Base-by-base conservation (phyloP, 2,329 filamentous ascomycete genomes). In the Xylariales sp. region DNA sequence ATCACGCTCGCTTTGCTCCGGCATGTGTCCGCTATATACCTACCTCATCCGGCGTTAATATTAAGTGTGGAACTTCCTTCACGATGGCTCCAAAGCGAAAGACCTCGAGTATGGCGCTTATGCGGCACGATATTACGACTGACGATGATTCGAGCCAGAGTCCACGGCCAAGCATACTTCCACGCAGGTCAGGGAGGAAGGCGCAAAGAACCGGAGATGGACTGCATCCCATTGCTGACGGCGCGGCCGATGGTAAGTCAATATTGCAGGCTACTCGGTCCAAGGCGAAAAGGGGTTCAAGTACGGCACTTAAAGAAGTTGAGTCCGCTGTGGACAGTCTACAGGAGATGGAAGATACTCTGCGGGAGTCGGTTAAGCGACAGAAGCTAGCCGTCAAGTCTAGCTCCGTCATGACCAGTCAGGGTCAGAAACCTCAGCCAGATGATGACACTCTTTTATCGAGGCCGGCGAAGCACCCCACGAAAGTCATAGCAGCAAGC, bases 351-450 rank as follows among this genome's bases (percentile, higher is more conserved):
- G 73, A 76, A 33, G 56, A 64, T 12, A 59, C 60, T n/a, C 52
- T 77, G 3, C 63, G 66, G 20, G 60, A 57, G 4, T 63, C 62
- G 5, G 64, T 66, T 8, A 70, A 70, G 43, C 61, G 56, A 16
- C 71, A 76, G 46, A 70, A 73, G 25, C 50, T 66, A 0, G 68
- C 68, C n/a, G 47, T 77, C 3, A 62, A 72, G 44, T 60, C 64
- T 21, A 71, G 68, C 4, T 49, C 61, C 4, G 43, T 68, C 3
- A 33, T 44, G 22, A 19, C 29, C 18, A 31, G n/a, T n/a, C n/a
- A n/a, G n/a, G n/a, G n/a, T n/a, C n/a, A n/a, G n/a, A n/a, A n/a
- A n/a, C n/a, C n/a, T n/a, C n/a, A n/a, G n/a, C n/a, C n/a, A n/a
- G n/a, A n/a, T n/a, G n/a, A n/a, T n/a, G n/a, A n/a, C n/a, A n/a